These are phyloP conservation scores for Monascus purpureus DNA, from an alignment of 495 filamentous ascomycete species.

Conservation along the genomic window DNA sequence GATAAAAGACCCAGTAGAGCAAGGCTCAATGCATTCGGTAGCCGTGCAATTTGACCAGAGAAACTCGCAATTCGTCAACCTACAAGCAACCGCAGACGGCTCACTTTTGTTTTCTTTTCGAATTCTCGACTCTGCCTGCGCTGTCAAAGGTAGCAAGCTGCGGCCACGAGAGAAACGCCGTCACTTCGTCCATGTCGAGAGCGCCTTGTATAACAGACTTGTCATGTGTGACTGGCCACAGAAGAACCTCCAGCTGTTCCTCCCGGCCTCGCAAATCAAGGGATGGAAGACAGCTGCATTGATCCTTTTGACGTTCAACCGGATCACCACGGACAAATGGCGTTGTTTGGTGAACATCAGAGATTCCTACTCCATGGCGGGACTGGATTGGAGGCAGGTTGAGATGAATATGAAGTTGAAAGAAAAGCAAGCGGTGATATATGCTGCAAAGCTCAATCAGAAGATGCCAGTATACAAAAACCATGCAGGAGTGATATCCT, in stretches of 20 bases:
- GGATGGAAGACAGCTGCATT: conserved; percentile 19
- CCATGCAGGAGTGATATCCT: no score
- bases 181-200: conserved; percentile 9
- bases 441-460: no score
- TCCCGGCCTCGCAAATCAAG: conserved; percentile 10
- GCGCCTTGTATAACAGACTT: conserved; percentile 10
- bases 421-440: no score
- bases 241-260: conserved; percentile 9
- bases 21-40: not conserved
- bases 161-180: conserved; percentile 5
- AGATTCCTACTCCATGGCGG: conserved; percentile 5
- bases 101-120: conserved; percentile 13
- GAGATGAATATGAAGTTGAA: not conserved
- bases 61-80: conserved; percentile 13
- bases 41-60: conserved; percentile 5
- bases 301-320: conserved; percentile 16
- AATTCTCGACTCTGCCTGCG: conserved; percentile 6
- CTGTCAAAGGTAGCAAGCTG: conserved; percentile 6
- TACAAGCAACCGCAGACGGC: conserved; percentile 14
- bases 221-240: conserved; percentile 5
- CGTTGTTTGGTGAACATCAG: conserved; percentile 7
- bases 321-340: conserved; percentile 12
- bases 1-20: conserved; percentile 4
- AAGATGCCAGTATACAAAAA: no score
- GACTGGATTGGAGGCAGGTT: conserved; percentile 13